Evolutionary conservation across 2,329 filamentous ascomycete species (phyloP).

Genomic region (Keithomyces neogunnii): DNA sequence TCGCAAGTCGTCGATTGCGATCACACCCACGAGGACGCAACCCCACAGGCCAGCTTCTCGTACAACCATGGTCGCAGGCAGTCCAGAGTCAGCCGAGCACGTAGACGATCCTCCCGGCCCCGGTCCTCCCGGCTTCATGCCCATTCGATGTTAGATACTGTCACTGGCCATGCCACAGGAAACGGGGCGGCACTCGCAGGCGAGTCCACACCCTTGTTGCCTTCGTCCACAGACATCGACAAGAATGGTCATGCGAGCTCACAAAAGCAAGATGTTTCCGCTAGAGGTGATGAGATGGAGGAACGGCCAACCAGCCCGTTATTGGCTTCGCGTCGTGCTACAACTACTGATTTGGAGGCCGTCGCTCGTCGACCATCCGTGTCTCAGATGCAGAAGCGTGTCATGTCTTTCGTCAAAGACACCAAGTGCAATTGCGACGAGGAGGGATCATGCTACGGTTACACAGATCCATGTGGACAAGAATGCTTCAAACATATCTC

Average conservation of each 20-base stretch:
- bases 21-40: constrained; percentile 56
- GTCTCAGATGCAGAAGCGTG: constrained; percentile 42
- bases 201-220: constrained; percentile 44
- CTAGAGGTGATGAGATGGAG: constrained; percentile 20
- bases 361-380: constrained; percentile 44
- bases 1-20: constrained; percentile 77
- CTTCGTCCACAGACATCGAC: constrained; percentile 13
- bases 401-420: constrained; percentile 58
- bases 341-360: constrained; percentile 19
- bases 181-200: constrained; percentile 11
- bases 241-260: constrained; percentile 15
- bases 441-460: constrained; percentile 53
- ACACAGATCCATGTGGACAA: constrained; percentile 56
- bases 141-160: constrained; percentile 3
- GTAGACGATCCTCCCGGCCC: constrained; percentile 19
- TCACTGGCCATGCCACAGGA: constrained; percentile 5
- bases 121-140: constrained; percentile 12
- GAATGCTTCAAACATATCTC: constrained; percentile 54
- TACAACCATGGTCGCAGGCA: constrained; percentile 17
- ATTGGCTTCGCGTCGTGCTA: constrained; percentile 15
- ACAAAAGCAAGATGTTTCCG: constrained; percentile 19
- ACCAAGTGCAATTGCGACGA: constrained; percentile 56
- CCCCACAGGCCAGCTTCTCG: constrained; percentile 16
- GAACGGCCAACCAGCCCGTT: constrained; percentile 17
- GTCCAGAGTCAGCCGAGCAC: constrained; percentile 22